Evolutionary conservation across 306 rosid genomes (phyloP), one percentile per base, ranked within the genome.

Genomic region (Trifolium dubium): DNA sequence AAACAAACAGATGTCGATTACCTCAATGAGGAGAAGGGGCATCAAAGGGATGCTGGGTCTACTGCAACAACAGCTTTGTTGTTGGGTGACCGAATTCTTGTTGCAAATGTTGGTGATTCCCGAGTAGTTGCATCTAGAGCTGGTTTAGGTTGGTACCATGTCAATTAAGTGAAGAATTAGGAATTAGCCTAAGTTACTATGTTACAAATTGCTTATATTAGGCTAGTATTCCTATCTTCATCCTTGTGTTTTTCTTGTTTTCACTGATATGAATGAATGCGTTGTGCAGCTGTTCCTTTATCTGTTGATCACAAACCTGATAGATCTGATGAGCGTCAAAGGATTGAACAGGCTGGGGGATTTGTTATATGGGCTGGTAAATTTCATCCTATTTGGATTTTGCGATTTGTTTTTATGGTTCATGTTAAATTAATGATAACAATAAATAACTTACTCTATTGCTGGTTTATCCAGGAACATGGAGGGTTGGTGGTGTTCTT

Each of bases 61-160:
- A 92, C 97, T 53, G 97, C 97, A 58, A 82, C 97, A 73, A 89
- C 97, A 62, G 97, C 97, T 55, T 61, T 92, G 74, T 81, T 92
- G 81, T 82, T 92, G 62, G 93, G 96, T 14, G 93, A 89, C 51
- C 86, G 93, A 59, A 76, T 92, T 71, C 84, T 89, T 78, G 96
- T 92, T 82, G 97, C 97, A 40, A 92, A 92, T 86, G 97, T 92
- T 65, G 97, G 97, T 56, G 97, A 92, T 89, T 92, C 97, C 67
- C 87, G 97, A 90, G 97, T 89, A 7, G 96, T 92, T 71, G 96
- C 90, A 40, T 72, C 80, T 59, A 85, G 97, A 83, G 93, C 92
- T 86, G 97, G 97, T 82, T 83, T 86, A 89, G 96, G 97, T 92
- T 79, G 69, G 75, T 85, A 64, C 77, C 72, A 51, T 83, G 69